Base-by-base conservation (phyloP, 2,329 filamentous ascomycete genomes). In the Berkeleyomyces rouxiae region DNA sequence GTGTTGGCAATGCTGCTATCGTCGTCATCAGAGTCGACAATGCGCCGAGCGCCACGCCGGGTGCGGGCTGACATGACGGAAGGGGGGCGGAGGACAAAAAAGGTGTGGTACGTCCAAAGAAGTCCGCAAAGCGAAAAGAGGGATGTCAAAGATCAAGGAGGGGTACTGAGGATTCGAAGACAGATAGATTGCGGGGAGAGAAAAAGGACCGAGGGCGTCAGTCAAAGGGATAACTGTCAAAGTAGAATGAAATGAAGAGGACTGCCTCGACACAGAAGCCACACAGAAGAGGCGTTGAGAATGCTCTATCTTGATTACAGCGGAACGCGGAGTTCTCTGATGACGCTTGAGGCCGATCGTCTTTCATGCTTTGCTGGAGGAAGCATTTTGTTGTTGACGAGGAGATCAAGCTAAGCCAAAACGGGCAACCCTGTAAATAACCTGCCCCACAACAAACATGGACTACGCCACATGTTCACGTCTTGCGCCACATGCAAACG, bases 21-120 rank as follows among this genome's bases (percentile, higher is more conserved):
- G 46, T 79, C 74, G 64, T 95, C 89, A 49, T 92, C 89, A 7
- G 85, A 90, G 58, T 95, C 79, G 59, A 86, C 82, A 68, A 84
- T 87, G 68, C 86, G 63, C 39, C 63, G 60, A 36, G 60, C 60
- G 73, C 69, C 74, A 69, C 61, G 73, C 70, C 59, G 73, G 70
- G 46, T 62, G 63, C 74, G 74, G 61, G 75, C 71, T 64, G 74
- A 71, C 73, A 75, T 75, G 65, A 69, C 67, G 36, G 60, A 13
- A 62, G 71, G 71, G 49, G 9, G 9, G 4, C 33, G 49, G 10
- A 11, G 33, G 49, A 13, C 58, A 57, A 64, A 43, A 47, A 44
- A 51, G 31, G 58, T 33, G 31, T 36, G 62, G 36, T 47, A 23
- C 23, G 23, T 23, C 2, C 2, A 23, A 23, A 23, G 23, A 23